Percentiles rank a stretch among this genome's conserved stretches.
Evolutionary conservation across 768 basidiomycete species (phyloP).

Genomic region (Russula abietina): DNA sequence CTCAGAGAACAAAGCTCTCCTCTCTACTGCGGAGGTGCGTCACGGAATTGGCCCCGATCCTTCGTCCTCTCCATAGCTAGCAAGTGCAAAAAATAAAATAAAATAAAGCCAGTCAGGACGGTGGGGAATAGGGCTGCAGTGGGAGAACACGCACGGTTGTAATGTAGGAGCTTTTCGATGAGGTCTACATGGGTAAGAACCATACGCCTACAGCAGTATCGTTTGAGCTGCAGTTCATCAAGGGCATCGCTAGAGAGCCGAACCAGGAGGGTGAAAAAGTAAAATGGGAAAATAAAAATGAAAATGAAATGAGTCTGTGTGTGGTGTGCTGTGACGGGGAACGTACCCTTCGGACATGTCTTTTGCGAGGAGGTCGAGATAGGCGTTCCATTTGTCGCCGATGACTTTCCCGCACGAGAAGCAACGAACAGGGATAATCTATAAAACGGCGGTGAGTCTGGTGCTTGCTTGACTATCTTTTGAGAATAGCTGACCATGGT

Average conservation of each 20-base stretch:
- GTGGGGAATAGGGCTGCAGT: too few species aligned
- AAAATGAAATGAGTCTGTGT: neutral
- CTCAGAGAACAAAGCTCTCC: neutral
- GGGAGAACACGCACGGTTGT: constrained; percentile 65
- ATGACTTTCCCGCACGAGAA: constrained; percentile 97
- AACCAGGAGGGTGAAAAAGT: neutral
- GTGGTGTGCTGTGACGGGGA: neutral
- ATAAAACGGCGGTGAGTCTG: neutral
- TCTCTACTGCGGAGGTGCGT: constrained; percentile 3
- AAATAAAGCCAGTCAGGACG: neutral
- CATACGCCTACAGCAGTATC: constrained; percentile 97
- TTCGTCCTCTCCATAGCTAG: constrained; percentile 29
- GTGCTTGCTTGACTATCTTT: neutral
- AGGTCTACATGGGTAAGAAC: constrained; percentile 96
- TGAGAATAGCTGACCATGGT: constrained; percentile 1
- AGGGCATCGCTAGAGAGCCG: constrained; percentile 72
- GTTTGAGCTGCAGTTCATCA: constrained; percentile 80
- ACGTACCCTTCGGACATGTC: constrained; percentile 87
- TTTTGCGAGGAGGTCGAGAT: constrained; percentile 71
- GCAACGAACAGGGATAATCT: constrained; percentile 96
- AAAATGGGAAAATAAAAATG: too few species aligned
- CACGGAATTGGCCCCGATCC: constrained; percentile 18
- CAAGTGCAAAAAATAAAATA: neutral
- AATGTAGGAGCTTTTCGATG: constrained; percentile 94
- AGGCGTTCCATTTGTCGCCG: constrained; percentile 91